phyloP scores from a whole-genome alignment of 2,329 filamentous ascomycete genomes.

The Dactylellina leptospora region DNA sequence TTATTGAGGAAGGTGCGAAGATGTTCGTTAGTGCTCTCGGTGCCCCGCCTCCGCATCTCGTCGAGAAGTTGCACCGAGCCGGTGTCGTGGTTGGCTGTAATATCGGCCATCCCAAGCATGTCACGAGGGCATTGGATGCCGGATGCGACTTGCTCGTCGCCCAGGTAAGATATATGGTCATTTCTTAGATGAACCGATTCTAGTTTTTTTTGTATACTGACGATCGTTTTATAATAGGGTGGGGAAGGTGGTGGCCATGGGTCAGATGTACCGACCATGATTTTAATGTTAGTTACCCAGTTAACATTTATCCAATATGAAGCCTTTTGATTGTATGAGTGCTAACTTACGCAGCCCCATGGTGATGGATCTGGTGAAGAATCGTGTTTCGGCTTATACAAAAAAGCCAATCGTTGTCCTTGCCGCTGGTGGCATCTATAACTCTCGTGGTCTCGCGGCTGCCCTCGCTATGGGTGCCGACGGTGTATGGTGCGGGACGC shows the following conservation, averaged over 20 bases:
- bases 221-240: conserved; percentile 53
- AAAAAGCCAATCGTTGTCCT: conserved; percentile 79
- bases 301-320: background rate
- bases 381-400: conserved; percentile 76
- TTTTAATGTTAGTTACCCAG: conserved; percentile 55
- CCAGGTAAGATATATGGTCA: conserved; percentile 73
- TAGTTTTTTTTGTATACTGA: background rate
- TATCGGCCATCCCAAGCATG: conserved; percentile 92
- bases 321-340: conserved; percentile 60
- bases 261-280: conserved; percentile 58
- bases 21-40: conserved; percentile 90
- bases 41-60: conserved; percentile 77
- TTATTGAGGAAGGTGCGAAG: conserved; percentile 81
- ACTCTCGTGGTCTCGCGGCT: conserved; percentile 82
- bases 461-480: conserved; percentile 86
- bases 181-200: background rate
- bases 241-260: conserved; percentile 92
- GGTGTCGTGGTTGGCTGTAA: conserved; percentile 94
- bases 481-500: conserved; percentile 92
- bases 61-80: conserved; percentile 78
- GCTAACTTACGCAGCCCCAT: conserved; percentile 70
- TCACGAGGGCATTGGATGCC: conserved; percentile 81
- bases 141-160: conserved; percentile 91
- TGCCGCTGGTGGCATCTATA: conserved; percentile 85
- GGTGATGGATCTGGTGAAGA: conserved; percentile 81